A percentile compares a stretch with the other conserved stretches of the same genome.
phyloP scores from a whole-genome alignment of 176 grass and related monocot species.

The Aechmea fasciata region DNA sequence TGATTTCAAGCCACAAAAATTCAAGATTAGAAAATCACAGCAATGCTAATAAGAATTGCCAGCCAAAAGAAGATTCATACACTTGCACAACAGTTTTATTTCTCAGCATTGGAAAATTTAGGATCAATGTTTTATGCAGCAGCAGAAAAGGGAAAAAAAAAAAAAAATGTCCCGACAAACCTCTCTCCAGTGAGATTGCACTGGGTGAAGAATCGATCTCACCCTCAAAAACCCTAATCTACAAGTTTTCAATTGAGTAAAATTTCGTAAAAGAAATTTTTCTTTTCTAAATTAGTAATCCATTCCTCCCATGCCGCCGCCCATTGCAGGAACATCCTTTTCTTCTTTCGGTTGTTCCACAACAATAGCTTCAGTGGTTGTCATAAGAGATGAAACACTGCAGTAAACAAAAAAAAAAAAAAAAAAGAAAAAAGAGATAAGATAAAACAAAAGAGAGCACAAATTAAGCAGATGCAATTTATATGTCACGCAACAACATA shows the following conservation, averaged over 20 bases:
- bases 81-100: too few relatives aligned
- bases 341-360: constrained; percentile 82
- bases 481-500: neutral
- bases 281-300: constrained; percentile 37
- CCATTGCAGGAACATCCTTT: constrained; percentile 54
- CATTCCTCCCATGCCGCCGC: constrained; percentile 83
- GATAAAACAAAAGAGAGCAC: neutral
- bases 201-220: constrained; percentile 30
- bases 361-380: constrained; percentile 83
- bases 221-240: constrained; percentile 33
- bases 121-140: too few relatives aligned
- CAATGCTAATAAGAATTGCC: too few relatives aligned
- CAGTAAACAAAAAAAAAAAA: neutral
- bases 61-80: too few relatives aligned
- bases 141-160: constrained; percentile 6
- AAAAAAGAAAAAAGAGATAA: neutral
- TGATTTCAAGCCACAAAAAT: constrained; percentile 10
- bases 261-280: neutral
- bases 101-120: too few relatives aligned
- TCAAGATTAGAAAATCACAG: neutral
- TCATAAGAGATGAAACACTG: constrained; percentile 96
- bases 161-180: constrained; percentile 32
- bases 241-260: constrained; percentile 19
- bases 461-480: neutral
- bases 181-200: constrained; percentile 24